These are phyloP conservation scores for Parietichytrium sp. DNA, from an alignment of 108 stramenopile species.

Conservation along the genomic window DNA sequence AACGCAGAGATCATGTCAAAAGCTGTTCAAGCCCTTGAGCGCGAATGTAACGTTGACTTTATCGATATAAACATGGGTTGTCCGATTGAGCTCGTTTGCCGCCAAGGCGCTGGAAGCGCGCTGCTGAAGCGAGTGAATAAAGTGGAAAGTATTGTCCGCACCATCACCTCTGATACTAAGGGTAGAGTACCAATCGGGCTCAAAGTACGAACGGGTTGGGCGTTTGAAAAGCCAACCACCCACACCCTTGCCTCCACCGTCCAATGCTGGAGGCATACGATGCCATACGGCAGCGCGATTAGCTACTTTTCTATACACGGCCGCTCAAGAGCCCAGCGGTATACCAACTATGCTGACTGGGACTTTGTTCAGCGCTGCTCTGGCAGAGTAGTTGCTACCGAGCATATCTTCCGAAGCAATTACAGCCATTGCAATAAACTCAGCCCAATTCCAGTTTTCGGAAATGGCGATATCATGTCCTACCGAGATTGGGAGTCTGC, in stretches of 20 bases:
- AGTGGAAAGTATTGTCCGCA: conserved; percentile 72
- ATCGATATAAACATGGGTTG: conserved; percentile 96
- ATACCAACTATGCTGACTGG: conserved; percentile 86
- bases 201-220: conserved; percentile 96
- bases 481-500: conserved; percentile 83
- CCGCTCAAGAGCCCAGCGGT: conserved; percentile 84
- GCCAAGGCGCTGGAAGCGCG: conserved; percentile 82
- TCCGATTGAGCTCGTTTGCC: conserved; percentile 90
- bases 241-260: conserved; percentile 76
- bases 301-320: conserved; percentile 77
- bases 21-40: conserved; percentile 69
- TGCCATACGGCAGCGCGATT: conserved; percentile 39
- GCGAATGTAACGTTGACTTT: conserved; percentile 75
- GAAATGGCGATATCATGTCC: conserved; percentile 92
- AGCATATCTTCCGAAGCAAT: conserved; percentile 5
- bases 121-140: conserved; percentile 80
- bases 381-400: not conserved
- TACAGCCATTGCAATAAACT: not conserved
- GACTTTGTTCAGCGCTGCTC: conserved; percentile 85
- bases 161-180: conserved; percentile 57
- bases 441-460: conserved; percentile 77
- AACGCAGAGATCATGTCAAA: conserved; percentile 82
- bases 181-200: conserved; percentile 73
- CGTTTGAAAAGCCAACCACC: conserved; percentile 81
- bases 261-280: conserved; percentile 66